These are phyloP conservation scores for Kregervanrija fluxuum DNA, from an alignment of 805 yeast species.

Conservation along the genomic window DNA sequence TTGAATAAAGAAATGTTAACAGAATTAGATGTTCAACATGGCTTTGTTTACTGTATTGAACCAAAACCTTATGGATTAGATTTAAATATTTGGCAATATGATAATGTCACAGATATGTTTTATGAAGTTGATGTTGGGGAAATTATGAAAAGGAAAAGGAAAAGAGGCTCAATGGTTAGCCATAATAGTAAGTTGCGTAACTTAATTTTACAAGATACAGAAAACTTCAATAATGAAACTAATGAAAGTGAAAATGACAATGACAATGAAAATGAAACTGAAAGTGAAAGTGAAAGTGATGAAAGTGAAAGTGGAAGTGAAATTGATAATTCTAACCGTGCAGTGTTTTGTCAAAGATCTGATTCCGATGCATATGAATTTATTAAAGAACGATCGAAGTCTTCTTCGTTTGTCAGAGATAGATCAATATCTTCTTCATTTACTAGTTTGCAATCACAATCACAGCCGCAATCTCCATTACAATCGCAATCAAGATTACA, in stretches of 20 bases:
- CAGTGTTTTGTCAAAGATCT: constrained; percentile 15
- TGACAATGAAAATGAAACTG: constrained; percentile 11
- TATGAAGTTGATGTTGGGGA: constrained; percentile 32
- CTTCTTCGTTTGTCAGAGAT: no score
- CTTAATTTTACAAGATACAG: no score
- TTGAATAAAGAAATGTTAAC: constrained; percentile 30
- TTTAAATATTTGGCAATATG: constrained; percentile 31
- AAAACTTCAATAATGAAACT: no score
- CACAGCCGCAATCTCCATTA: neutral
- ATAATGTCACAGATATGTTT: constrained; percentile 28
- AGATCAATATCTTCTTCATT: neutral
- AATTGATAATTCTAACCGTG: constrained; percentile 5
- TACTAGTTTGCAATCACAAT: constrained; percentile 1
- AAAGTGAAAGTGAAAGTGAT: constrained; percentile 5
- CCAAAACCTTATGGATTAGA: constrained; percentile 34
- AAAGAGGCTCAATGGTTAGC: constrained; percentile 19
- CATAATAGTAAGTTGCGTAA: no score
- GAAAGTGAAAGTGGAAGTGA: constrained; percentile 3
- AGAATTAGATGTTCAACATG: constrained; percentile 31
- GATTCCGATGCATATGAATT: constrained; percentile 29
- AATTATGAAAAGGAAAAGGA: constrained; percentile 27
- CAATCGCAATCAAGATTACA: neutral
- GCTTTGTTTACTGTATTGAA: constrained; percentile 29
- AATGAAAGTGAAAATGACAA: no score
- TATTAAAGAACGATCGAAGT: neutral